Percentiles rank a stretch among this genome's conserved stretches.
These are phyloP conservation scores for Hyparrhenia diplandra DNA, from an alignment of 176 grass and related monocot genomes.

Conservation along the genomic window DNA sequence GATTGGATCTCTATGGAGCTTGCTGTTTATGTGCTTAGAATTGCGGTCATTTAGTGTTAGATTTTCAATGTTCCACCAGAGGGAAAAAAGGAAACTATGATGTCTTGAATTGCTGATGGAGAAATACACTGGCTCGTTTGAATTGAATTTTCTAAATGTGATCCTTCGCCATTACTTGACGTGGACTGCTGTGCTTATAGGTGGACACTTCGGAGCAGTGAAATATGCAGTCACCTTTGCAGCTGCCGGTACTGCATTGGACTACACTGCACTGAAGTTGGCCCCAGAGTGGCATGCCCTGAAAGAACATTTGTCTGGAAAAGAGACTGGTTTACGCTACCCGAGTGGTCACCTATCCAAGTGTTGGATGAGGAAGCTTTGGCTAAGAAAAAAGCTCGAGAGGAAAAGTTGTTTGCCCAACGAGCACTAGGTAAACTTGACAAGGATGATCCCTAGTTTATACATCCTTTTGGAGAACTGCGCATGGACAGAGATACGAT, in stretches of 20 bases:
- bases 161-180: background rate
- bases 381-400: constrained; percentile 52
- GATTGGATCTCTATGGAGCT: no score
- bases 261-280: constrained; percentile 46
- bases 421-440: constrained; percentile 41
- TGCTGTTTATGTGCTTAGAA: no score
- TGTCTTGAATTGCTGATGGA: background rate
- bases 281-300: constrained; percentile 42
- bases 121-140: background rate
- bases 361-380: constrained; percentile 83
- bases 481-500: background rate
- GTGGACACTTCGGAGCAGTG: constrained; percentile 69
- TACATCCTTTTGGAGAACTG: background rate
- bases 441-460: constrained; percentile 48
- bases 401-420: constrained; percentile 44
- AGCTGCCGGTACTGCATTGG: constrained; percentile 58
- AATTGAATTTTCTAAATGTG: background rate
- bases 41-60: background rate
- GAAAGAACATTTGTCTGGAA: constrained; percentile 27
- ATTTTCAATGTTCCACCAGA: constrained; percentile 3
- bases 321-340: constrained; percentile 58
- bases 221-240: constrained; percentile 71
- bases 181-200: constrained; percentile 27
- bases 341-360: constrained; percentile 83
- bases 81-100: background rate